Evolutionary conservation across 129 eudicot genomes (phyloP), one percentile per base, ranked within the genome.

Genomic region (Erigeron canadensis): DNA sequence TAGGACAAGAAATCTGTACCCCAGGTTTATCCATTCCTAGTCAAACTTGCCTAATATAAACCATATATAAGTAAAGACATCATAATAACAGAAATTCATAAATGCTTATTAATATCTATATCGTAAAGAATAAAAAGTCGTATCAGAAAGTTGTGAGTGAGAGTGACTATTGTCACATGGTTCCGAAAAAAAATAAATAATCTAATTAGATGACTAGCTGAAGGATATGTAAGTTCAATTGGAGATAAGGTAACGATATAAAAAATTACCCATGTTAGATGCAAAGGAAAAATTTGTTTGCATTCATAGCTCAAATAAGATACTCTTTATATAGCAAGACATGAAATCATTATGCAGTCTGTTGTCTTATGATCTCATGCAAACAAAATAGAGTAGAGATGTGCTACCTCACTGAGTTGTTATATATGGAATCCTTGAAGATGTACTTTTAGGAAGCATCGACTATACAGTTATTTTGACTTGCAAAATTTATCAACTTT

Each of bases 321-420:
- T 40, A 18, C 10, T 70, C 53, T 39, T 70, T 15, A 28, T 69
- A 54, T 39, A 18, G 50, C 51, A 2, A 28, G 28, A 48, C 48
- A 34, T 67, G 72, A 16, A 67, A 67, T 34, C 21, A 67, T 63
- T 46, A 19, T 43, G 70, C 39, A 38, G 17, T 51, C 60, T 48
- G 48, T 60, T 68, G 60, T 37, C 10, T 34, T 28, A 37, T 17
- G 51, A 69, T 40, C 74, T 17, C 55, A 48, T n/a, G 34, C 16
- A 57, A 70, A 71, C n/a, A 53, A 53, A 16, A 28, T 28, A 28
- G 34, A n/a, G n/a, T n/a, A n/a, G n/a, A n/a, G n/a, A n/a, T n/a
- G n/a, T n/a, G n/a, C n/a, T n/a, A n/a, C n/a, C n/a, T n/a, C n/a
- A n/a, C n/a, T n/a, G n/a, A n/a, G n/a, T n/a, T n/a, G n/a, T n/a